Percentiles rank a stretch among this genome's conserved stretches.
Evolutionary conservation across 1,139 yeast species (phyloP).

Genomic region (Saccharomycopsis hybrid): DNA sequence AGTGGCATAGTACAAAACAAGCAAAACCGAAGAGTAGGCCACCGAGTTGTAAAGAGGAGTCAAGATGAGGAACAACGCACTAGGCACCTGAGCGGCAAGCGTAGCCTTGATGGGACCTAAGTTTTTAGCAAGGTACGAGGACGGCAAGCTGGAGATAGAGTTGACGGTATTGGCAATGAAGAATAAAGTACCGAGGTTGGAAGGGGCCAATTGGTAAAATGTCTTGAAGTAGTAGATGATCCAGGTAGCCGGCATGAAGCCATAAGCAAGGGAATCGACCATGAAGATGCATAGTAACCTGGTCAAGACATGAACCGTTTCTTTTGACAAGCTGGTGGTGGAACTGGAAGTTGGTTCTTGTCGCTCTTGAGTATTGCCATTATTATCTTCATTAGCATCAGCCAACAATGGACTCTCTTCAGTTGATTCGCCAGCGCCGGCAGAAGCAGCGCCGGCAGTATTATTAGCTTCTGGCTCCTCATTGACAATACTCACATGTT

Average conservation of each 20-base stretch:
- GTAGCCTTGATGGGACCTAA: slow-evolving; percentile 80
- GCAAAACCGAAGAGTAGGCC: slow-evolving; percentile 24
- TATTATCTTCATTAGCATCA: neutral
- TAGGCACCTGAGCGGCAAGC: slow-evolving; percentile 70
- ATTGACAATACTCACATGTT: slow-evolving; percentile 16
- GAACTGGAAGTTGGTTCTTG: neutral
- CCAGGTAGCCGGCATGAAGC: slow-evolving; percentile 88
- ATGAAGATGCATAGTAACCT: slow-evolving; percentile 47
- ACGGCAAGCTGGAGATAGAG: slow-evolving; percentile 62
- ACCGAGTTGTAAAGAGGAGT: slow-evolving; percentile 36
- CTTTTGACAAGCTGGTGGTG: slow-evolving; percentile 9
- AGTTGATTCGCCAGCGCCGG: neutral
- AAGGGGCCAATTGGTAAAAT: slow-evolving; percentile 28
- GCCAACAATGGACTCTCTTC: neutral
- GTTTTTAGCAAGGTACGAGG: slow-evolving; percentile 49
- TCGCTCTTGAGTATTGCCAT: too few species aligned
- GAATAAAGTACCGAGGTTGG: slow-evolving; percentile 44
- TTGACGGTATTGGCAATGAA: slow-evolving; percentile 55
- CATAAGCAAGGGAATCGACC: slow-evolving; percentile 77
- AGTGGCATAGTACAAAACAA: slow-evolving; percentile 32
- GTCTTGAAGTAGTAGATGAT: slow-evolving; percentile 64
- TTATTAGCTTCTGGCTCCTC: neutral
- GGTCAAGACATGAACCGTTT: slow-evolving; percentile 22
- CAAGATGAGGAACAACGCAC: slow-evolving; percentile 57
- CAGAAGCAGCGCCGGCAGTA: neutral